Evolutionary conservation across 2,329 filamentous ascomycete species (phyloP).

Genomic region (Lecanosticta acicola): DNA sequence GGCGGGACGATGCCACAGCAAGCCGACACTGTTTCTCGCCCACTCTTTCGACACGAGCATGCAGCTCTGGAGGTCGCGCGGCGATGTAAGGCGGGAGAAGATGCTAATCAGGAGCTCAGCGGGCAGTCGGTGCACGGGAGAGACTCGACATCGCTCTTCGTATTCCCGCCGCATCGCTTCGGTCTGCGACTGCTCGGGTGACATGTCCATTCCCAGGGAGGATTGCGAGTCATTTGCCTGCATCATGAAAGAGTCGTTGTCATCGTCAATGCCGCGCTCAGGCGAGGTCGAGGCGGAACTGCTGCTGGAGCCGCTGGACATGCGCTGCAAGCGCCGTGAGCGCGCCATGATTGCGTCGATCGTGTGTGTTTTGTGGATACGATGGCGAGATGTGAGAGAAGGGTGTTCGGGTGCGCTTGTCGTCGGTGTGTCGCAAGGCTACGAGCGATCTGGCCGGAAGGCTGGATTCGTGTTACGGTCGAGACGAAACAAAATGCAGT

Average conservation of each 20-base stretch:
- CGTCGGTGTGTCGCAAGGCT: no score
- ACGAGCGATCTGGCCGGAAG: background rate
- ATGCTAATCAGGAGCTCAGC: constrained; percentile 93
- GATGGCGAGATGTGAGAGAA: background rate
- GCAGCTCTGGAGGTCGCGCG: constrained; percentile 71
- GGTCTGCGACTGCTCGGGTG: constrained; percentile 54
- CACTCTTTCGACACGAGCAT: constrained; percentile 94
- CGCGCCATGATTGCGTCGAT: constrained; percentile 21
- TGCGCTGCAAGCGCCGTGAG: constrained; percentile 24
- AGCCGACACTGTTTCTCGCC: constrained; percentile 85
- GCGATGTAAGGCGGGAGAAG: constrained; percentile 73
- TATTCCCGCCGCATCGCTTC: constrained; percentile 51
- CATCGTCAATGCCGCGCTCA: constrained; percentile 72
- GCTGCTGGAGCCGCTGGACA: constrained; percentile 34
- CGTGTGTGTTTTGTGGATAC: no score
- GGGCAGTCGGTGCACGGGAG: constrained; percentile 79
- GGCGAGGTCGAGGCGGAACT: constrained; percentile 70
- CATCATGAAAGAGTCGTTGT: constrained; percentile 85
- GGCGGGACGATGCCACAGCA: constrained; percentile 89
- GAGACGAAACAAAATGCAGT: background rate
- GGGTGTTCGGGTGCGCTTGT: background rate
- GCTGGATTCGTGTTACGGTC: background rate
- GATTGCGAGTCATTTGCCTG: constrained; percentile 86
- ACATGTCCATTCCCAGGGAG: constrained; percentile 70
- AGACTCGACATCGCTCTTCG: constrained; percentile 61